Evolutionary conservation across 2,329 filamentous ascomycete species (phyloP), one percentile per base, ranked within the genome.

Genomic region (Chrysosporium keratinophilum): DNA sequence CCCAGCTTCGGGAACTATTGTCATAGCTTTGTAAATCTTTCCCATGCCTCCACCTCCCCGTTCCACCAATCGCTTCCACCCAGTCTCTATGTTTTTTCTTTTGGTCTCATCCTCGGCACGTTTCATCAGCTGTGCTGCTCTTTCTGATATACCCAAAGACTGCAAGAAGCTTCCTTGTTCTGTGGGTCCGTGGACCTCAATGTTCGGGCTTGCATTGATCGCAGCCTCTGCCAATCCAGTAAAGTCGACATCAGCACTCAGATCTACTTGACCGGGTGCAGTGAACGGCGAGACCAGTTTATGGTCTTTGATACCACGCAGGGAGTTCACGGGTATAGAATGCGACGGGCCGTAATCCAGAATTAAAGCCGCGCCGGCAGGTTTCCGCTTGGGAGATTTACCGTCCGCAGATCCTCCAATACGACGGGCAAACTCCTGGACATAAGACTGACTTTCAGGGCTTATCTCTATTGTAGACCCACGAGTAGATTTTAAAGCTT

Each of bases 191-290:
- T 97, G 90, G 5, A 95, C 87, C 69, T 98, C 93, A 3, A 97
- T 82, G 1, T 83, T 85, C 1, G 83, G 78, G 59, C 84, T 90
- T 0, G 87, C 86, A 39, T 78, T 74, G 44, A 87, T 77, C 0
- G 90, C 90, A 1, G 85, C 78, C 66, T 97, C 90, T 0, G 89
- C 90, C 1, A 98, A 73, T 10, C 85, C 88, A 0, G 81, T 79
- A 65, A 98, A 98, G 69, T 98, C 93, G 0, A 98, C 93, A 65
- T 98, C 91, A 0, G 87, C 91, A 60, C 84, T 89, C 19, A 98
- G 76, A 66, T 98, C 93, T 2, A 94, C 89, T 23, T 84, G 78
- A 0, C 93, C 93, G 0, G 93, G 87, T 5, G 81, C 76, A 0
- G 79, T 77, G 63, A 98, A 88, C 3, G 93, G 88, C 19, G 83